These are phyloP conservation scores for Lactarius evosmus DNA, from an alignment of 768 basidiomycete genomes.

Conservation along the genomic window DNA sequence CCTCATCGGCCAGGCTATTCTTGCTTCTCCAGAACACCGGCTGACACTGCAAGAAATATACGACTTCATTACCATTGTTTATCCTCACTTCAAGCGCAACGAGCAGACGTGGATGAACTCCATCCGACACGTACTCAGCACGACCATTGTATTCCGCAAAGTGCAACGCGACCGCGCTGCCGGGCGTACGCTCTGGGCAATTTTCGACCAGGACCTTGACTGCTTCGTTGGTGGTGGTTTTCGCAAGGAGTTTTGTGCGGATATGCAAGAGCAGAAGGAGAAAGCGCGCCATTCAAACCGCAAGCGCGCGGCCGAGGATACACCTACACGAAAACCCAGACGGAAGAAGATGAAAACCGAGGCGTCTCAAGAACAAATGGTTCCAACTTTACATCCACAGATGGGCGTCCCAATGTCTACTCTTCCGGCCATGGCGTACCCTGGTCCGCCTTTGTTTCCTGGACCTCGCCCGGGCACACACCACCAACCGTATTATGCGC, in stretches of 20 bases:
- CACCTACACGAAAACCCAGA: constrained; percentile 33
- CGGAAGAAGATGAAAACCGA: constrained; percentile 31
- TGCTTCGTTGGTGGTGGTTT: constrained; percentile 86
- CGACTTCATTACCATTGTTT: constrained; percentile 90
- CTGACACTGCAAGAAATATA: constrained; percentile 96
- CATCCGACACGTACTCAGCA: constrained; percentile 93
- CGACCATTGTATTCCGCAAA: constrained; percentile 89
- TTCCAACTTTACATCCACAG: constrained; percentile 10
- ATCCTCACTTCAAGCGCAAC: constrained; percentile 89
- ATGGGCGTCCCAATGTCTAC: constrained; percentile 27
- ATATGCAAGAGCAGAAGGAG: constrained; percentile 39
- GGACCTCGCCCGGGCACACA: constrained; percentile 45
- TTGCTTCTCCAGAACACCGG: constrained; percentile 77
- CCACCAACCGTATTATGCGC: constrained; percentile 66
- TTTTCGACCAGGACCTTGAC: constrained; percentile 75
- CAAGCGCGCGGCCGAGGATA: constrained; percentile 27
- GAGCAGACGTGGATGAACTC: constrained; percentile 98
- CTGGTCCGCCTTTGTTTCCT: constrained; percentile 34
- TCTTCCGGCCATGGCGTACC: constrained; percentile 30
- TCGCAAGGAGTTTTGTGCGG: constrained; percentile 53
- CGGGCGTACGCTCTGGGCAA: constrained; percentile 85
- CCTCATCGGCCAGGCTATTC: constrained; percentile 90
- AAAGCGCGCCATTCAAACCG: constrained; percentile 23
- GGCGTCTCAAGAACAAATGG: constrained; percentile 16
- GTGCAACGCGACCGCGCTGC: constrained; percentile 70